Evolutionary conservation across 345 rosid genomes (phyloP), one percentile per base, ranked within the genome.

Genomic region (Murraya paniculata): DNA sequence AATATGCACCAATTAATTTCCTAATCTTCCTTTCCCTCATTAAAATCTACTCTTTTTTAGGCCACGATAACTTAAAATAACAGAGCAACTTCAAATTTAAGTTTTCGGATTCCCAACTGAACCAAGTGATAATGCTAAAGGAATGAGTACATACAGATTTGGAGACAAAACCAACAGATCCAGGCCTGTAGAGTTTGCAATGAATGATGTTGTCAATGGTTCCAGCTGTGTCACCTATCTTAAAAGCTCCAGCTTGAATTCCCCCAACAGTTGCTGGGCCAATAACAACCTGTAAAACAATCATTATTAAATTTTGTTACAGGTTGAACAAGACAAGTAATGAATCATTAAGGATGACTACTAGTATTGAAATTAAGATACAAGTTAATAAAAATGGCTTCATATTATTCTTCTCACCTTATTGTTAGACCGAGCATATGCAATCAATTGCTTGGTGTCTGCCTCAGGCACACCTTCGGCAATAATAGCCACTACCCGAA

Each of bases 201-300:
- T 92, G 88, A 81, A 93, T 88, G 68, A 93, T 92, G 82, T 95
- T 95, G 78, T 93, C 99, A 68, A 93, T 89, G 75, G 99, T 95
- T 84, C 99, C 99, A 53, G 99, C 98, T 86, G 99, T 95, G 87
- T 95, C 99, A 64, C 99, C 99, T 41, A 95, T 95, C 87, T 93
- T 95, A 86, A 95, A 93, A 72, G 99, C 98, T 79, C 99, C 99
- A 81, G 95, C 99, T 88, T 93, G 98, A 82, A 93, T 82, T 76
- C 99, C 99, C 85, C 99, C 99, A 68, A 95, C 99, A 21, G 99
- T 93, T 78, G 99, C 99, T 25, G 99, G 99, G 75, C 99, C 99
- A 73, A 95, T 91, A 79, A 95, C 94, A 90, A 95, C 99, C 99
- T 95, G 84, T 66, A 82, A 61, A 27, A 81, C 50, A 78, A 83